Evolutionary conservation across 768 basidiomycete genomes (phyloP), one percentile per base, ranked within the genome.

Genomic region (Erythrobasidium yunnanense): DNA sequence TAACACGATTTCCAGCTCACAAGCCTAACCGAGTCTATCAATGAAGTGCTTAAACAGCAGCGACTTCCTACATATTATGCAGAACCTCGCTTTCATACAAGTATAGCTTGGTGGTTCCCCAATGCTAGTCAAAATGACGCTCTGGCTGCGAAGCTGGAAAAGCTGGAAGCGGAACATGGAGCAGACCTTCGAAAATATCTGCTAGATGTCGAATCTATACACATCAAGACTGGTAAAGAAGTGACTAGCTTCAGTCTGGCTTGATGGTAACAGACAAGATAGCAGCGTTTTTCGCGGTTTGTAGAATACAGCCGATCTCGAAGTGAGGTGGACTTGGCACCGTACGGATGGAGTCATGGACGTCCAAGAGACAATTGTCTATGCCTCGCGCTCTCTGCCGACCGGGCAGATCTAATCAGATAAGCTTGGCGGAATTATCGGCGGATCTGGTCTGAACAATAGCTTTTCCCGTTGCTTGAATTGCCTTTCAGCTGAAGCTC

Each of bases 51-150:
- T 50, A 77, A 77, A 29, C 73, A 75, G 2, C 78, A 88, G 33
- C 84, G 85, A 57, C 86, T 92, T 70, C 84, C 85, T 69, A 81
- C 82, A 63, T 95, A 88, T 76, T 93, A 96, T 76, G 72, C 78
- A 33, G 77, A 82, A 30, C 90, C 92, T 20, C 83, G 85, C 49
- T 95, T 91, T 72, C 92, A 96, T 73, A 81, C 87, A 13, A 92
- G 90, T 1, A 83, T 95, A 60, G 89, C 84, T 8, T 95, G 92
- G 91, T 83, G 85, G 15, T 79, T 90, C 47, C 81, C 76, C 29
- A 79, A 79, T 2, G 82, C 86, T 65, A 77, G 80, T 18, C 74
- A 75, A 20, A 79, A 88, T 70, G 84, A 85, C 15, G 73, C 72
- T 11, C 38, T 35, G 3, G 6, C 54, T 33, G 71, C 75, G 1